Evolutionary conservation across 2,329 filamentous ascomycete species (phyloP).

Genomic region (Ceratocystis lukuohia): DNA sequence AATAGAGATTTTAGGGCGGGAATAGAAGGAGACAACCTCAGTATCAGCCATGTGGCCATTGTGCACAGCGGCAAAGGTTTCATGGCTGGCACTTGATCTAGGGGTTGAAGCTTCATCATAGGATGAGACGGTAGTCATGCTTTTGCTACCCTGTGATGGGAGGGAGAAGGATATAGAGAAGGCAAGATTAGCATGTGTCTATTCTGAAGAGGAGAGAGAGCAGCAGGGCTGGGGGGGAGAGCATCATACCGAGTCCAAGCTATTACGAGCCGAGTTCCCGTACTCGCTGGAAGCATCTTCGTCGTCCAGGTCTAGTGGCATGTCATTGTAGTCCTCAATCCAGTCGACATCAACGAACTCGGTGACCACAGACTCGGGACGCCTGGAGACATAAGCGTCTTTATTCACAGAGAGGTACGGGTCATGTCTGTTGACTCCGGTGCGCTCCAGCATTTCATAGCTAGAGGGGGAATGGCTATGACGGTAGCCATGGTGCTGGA

Average conservation of each 20-base stretch:
- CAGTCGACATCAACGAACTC: conserved; percentile 68
- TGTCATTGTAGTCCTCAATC: conserved; percentile 42
- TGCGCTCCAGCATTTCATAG: conserved; percentile 39
- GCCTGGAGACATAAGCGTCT: conserved; percentile 31
- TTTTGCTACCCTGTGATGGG: conserved; percentile 48
- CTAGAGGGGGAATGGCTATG: not conserved
- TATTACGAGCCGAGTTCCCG: conserved; percentile 53
- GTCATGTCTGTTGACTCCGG: conserved; percentile 32
- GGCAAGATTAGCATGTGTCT: conserved; percentile 5
- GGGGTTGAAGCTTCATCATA: conserved; percentile 76
- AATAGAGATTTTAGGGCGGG: conserved; percentile 28
- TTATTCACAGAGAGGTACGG: conserved; percentile 47
- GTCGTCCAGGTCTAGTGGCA: conserved; percentile 24
- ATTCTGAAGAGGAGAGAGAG: too few species aligned
- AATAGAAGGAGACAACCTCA: conserved; percentile 43
- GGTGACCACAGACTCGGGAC: conserved; percentile 58
- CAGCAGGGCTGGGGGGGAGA: not conserved
- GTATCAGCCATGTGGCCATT: conserved; percentile 27
- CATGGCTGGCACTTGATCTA: conserved; percentile 45
- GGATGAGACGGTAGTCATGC: conserved; percentile 75
- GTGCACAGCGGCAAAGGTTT: conserved; percentile 6
- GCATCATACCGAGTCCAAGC: conserved; percentile 55
- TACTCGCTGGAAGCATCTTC: conserved; percentile 36
- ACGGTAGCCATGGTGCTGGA: conserved; percentile 14
- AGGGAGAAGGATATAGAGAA: not conserved